These are phyloP conservation scores for Eremothecium gossypii DNA, from an alignment of 1,139 yeast species.

Conservation along the genomic window DNA sequence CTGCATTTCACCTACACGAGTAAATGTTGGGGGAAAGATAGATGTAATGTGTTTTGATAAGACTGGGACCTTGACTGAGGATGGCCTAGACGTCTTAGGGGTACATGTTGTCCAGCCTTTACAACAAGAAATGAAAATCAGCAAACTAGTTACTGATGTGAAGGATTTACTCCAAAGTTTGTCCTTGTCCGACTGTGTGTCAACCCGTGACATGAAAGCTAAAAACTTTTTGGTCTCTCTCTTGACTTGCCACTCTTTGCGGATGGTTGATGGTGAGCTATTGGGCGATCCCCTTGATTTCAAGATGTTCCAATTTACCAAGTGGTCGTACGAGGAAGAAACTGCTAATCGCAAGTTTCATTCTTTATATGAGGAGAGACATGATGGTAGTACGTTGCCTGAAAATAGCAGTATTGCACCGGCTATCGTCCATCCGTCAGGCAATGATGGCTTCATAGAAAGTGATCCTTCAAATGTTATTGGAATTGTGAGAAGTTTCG, in stretches of 20 bases:
- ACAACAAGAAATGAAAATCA: conserved; percentile 45
- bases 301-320: conserved; percentile 86
- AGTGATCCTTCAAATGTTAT: conserved; percentile 36
- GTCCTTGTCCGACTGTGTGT: conserved; percentile 24
- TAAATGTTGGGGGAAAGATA: conserved; percentile 88
- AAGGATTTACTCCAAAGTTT: conserved; percentile 27
- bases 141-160: conserved; percentile 35
- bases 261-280: conserved; percentile 66
- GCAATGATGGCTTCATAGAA: conserved; percentile 23
- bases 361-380: conserved; percentile 30
- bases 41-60: conserved; percentile 91
- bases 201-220: conserved; percentile 21
- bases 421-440: conserved; percentile 39
- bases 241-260: conserved; percentile 82
- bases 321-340: conserved; percentile 67
- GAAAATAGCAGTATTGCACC: conserved; percentile 38
- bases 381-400: conserved; percentile 32
- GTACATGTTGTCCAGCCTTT: conserved; percentile 46
- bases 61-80: conserved; percentile 96
- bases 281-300: conserved; percentile 90
- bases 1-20: conserved; percentile 89
- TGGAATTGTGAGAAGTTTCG: conserved; percentile 63
- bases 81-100: conserved; percentile 88
- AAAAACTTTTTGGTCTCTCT: conserved; percentile 39
- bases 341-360: conserved; percentile 33